Evolutionary conservation across 108 stramenopile genomes (phyloP), one percentile per base, ranked within the genome.

Genomic region (Seminavis robusta): DNA sequence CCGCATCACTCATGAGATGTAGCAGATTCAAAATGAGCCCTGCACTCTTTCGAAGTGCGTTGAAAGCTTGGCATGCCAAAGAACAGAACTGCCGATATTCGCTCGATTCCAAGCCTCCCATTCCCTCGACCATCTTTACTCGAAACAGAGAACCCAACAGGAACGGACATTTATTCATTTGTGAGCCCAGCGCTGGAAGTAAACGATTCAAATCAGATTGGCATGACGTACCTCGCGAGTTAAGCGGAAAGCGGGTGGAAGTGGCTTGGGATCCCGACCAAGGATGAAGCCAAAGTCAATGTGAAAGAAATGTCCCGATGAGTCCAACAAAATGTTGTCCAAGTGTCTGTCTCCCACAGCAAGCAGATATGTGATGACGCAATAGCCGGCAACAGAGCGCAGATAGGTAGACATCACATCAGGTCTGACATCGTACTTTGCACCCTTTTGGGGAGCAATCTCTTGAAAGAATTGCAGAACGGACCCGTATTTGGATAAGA

Each of bases 321-420:
- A 64, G 33, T 83, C 81, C 8, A 93, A 79, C 59, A 93, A 53
- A 31, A 93, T 79, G 38, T 93, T 93, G 59, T 93, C 92, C 30
- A 89, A 52, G 69, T 93, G 91, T 7, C 91, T 80, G 60, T 93
- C 91, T 4, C 91, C 91, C 30, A 93, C 86, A 25, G 88, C 91
- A 52, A 99, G 56, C 16, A 99, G 58, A 55, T 97, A 99, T 8
- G 99, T 99, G 31, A 98, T 92, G 38, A 99, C 98, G 59, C 99
- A 98, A 69, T 97, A 97, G 16, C 98, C 98, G n/a, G 99, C 99
- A 43, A 95, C 96, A 55, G 86, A 90, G 57, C 93, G 74, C 20
- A 98, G 84, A 60, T 97, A 98, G 11, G 76, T 92, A 16, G 90
- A 81, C 71, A 96, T 74, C 13, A 92, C 92, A 40, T 88, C 88